Base-by-base conservation (phyloP, 202 grass and related monocot genomes). In the Panicum virgatum region DNA sequence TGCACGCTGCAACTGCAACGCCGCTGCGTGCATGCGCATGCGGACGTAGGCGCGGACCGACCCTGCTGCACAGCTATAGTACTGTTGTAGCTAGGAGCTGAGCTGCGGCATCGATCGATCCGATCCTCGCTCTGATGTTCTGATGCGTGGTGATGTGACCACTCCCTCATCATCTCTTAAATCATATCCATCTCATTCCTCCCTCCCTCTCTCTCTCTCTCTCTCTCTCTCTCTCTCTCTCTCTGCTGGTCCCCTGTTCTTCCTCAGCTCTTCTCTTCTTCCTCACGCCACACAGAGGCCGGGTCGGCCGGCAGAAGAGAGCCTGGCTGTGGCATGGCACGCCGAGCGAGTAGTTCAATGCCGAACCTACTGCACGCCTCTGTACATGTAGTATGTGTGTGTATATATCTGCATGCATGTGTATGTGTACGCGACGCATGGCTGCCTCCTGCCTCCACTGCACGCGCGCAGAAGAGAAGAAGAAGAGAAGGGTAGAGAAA, bases 241-340 rank as follows among this genome's bases (percentile, higher is more conserved):
- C 60, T n/a, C 66, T 5, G 32, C 32, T 34, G 32, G 32, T 34
- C 25, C n/a, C n/a, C 51, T 44, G 43, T 78, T 39, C 9, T n/a
- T n/a, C n/a, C n/a, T n/a, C n/a, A n/a, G n/a, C 18, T 52, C 25
- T 83, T 80, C 77, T 88, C 64, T 53, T 86, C 90, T 73, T 27
- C 69, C 68, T 83, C 86, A 89, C 83, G 82, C 89, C 62, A 91
- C 73, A 73, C n/a, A n/a, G n/a, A n/a, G n/a, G n/a, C n/a, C n/a
- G n/a, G n/a, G n/a, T n/a, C n/a, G n/a, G n/a, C n/a, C n/a, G n/a
- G 73, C 73, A 82, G 58, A 73, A 62, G 71, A 75, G 79, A 61
- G 77, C n/a, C 78, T 64, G 65, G 65, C 12, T 73, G 42, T 62
- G 69, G 19, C 69, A 84, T 69, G 87, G 87, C 87, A 71, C 82